A percentile compares a stretch with the other conserved stretches of the same genome.
These are phyloP conservation scores for Coelomomyces lativittatus DNA, from an alignment of 371 early-diverging fungal species.

Conservation along the genomic window DNA sequence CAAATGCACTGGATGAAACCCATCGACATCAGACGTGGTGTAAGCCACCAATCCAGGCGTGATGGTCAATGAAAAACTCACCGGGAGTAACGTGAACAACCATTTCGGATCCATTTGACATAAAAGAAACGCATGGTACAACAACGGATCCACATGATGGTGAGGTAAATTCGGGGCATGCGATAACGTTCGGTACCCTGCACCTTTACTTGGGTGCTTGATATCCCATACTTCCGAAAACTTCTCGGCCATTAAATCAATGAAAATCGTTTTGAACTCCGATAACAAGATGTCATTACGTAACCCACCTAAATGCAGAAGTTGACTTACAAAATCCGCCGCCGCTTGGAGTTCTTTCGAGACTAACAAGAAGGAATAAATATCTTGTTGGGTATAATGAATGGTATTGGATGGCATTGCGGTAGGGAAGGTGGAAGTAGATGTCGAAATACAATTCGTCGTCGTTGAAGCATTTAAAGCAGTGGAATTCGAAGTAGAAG, in stretches of 20 bases:
- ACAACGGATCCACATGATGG: not conserved
- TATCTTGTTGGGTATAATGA: not conserved
- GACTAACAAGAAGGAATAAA: constrained; percentile 1
- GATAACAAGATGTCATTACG: not conserved
- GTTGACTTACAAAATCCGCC: not conserved
- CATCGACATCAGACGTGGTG: not conserved
- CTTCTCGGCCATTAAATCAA: not conserved
- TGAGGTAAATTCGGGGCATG: not conserved
- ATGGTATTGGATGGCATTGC: no score
- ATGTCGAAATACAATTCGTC: no score
- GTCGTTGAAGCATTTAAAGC: no score
- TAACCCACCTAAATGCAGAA: not conserved
- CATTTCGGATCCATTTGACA: not conserved
- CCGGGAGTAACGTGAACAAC: not conserved
- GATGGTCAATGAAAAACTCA: not conserved
- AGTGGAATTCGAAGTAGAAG: no score
- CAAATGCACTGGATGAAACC: not conserved
- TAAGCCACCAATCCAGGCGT: not conserved
- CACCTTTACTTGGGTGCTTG: not conserved
- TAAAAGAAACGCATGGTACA: not conserved
- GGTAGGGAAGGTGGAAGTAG: no score
- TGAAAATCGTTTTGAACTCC: not conserved
- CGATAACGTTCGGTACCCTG: not conserved
- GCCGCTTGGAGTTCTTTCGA: not conserved
- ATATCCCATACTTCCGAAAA: not conserved